Evolutionary conservation across 257 asterid genomes (phyloP).

Genomic region (Solanum clarkiae): DNA sequence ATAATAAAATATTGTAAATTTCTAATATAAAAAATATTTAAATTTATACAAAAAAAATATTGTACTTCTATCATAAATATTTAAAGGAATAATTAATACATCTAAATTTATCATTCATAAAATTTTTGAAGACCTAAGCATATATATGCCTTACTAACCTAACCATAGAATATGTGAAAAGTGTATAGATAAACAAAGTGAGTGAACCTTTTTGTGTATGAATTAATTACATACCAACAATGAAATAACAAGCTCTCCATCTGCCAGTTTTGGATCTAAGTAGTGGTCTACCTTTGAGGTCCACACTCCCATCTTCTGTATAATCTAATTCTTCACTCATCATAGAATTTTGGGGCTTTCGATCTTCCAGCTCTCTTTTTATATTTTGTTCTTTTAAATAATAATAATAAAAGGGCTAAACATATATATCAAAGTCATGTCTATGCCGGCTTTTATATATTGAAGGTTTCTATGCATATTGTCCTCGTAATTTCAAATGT

Average conservation of each 20-base stretch:
- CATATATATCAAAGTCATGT: neutral
- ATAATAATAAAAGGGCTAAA: neutral
- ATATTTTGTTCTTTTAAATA: neutral
- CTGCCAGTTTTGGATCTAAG: slow-evolving; percentile 49
- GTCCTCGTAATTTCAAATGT: neutral
- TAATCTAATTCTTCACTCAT: slow-evolving; percentile 12
- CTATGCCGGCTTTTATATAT: neutral
- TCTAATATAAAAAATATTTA: too few relatives aligned
- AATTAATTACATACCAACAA: slow-evolving; percentile 34
- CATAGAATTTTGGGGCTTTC: neutral
- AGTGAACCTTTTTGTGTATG: too few relatives aligned
- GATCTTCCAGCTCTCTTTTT: neutral
- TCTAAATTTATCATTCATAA: too few relatives aligned
- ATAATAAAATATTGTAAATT: too few relatives aligned
- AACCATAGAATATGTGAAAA: too few relatives aligned
- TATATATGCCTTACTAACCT: too few relatives aligned
- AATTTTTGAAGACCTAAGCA: too few relatives aligned
- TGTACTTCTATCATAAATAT: neutral
- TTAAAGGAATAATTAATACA: neutral
- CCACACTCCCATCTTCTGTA: slow-evolving; percentile 59
- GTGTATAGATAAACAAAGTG: too few relatives aligned
- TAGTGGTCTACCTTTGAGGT: slow-evolving; percentile 51
- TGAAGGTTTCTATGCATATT: neutral
- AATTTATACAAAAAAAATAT: too few relatives aligned
- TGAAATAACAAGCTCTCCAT: slow-evolving; percentile 71